Base-by-base conservation (phyloP, 2,329 filamentous ascomycete genomes). In the Xylariaceae sp. region DNA sequence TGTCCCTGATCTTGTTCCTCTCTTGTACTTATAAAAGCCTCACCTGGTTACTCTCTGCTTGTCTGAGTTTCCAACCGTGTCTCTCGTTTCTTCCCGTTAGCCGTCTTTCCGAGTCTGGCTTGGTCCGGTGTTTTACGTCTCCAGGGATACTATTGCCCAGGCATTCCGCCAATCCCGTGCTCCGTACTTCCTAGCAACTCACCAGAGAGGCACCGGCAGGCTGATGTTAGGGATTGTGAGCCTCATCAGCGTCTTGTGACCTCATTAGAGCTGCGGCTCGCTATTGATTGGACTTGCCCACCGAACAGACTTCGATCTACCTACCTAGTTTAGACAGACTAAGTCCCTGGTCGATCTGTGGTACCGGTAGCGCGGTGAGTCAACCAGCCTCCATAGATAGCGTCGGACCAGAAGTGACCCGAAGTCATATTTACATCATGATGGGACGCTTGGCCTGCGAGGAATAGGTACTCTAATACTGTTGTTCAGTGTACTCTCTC, bases 21-120 rank as follows among this genome's bases (percentile, higher is more conserved):
- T 42, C 5, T 13, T 42, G 5, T 13, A 21, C 10, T 19, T 42
- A 22, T 42, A 15, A n/a, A n/a, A 54, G 29, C 40, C 60, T 64
- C 62, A 64, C 63, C 62, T 64, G 63, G 59, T 53, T 61, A 61
- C 56, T 57, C 55, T 57, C 32, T 46, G 32, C 42, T 16, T 39
- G 13, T 47, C 46, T 42, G 18, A 19, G 15, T 21, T 19, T 4
- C 10, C 37, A 49, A 37, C 26, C 45, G 51, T 47, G 58, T 59
- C 60, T 51, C 8, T 50, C 40, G 18, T 34, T 59, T 48, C 42
- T 51, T 15, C 30, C 19, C 13, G 22, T n/a, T 43, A 42, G 13
- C 16, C 18, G 8, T 32, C 16, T 40, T 18, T 41, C 26, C 10
- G 13, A 40, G 45, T 26, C 22, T 36, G 22, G 16, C 6, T 15